Evolutionary conservation across 2,329 filamentous ascomycete species (phyloP).

Genomic region (Ceratocystis lukuohia): DNA sequence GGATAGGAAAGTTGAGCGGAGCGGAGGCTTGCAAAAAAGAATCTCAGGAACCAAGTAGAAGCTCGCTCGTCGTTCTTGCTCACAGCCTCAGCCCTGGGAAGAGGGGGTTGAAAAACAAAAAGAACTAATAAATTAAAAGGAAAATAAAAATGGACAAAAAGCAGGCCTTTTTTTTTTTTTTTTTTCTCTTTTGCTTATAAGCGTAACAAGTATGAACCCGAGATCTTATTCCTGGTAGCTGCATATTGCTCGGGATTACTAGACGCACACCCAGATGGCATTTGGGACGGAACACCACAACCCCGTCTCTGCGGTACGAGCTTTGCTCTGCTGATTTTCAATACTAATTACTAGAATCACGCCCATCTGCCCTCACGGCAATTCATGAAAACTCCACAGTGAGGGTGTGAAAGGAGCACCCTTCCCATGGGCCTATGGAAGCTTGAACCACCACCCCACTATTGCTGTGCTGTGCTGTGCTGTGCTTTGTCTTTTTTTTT

Average conservation of each 20-base stretch:
- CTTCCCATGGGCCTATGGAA: too few species aligned
- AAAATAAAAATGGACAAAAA: neutral
- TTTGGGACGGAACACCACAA: neutral
- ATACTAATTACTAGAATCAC: neutral
- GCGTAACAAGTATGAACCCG: too few species aligned
- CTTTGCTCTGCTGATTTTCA: neutral
- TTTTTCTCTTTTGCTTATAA: too few species aligned
- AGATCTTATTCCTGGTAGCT: neutral
- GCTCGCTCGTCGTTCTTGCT: neutral
- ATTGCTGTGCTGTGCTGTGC: neutral
- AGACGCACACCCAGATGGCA: neutral
- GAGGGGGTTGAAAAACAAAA: neutral
- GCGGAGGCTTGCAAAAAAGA: neutral
- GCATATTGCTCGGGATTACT: neutral
- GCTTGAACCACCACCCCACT: neutral
- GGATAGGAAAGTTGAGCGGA: neutral
- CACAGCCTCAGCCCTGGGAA: neutral
- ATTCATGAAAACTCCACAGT: too few species aligned
- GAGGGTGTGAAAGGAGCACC: too few species aligned
- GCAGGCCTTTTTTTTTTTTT: too few species aligned
- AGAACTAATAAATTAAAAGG: neutral
- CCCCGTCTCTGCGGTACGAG: neutral
- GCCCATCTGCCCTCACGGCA: neutral
- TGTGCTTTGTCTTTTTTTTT: neutral
- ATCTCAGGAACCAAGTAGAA: conserved; percentile 1